Conservation (phyloP, 2,329 filamentous ascomycete genomes). For the Aspergillus vadensis region DNA sequence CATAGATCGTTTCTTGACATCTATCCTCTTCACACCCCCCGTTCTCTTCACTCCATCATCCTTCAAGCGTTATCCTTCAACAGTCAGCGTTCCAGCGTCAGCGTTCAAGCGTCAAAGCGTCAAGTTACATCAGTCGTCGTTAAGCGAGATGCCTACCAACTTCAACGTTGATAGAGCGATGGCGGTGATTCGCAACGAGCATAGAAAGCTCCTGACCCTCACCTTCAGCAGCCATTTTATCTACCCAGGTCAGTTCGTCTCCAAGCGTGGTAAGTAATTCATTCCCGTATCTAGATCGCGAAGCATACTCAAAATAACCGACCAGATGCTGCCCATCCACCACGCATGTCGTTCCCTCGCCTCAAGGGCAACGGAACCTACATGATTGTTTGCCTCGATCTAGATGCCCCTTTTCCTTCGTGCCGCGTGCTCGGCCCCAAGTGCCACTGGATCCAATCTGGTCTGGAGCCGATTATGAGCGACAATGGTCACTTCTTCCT, state of each 20-base stretch:
- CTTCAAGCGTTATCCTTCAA: background rate
- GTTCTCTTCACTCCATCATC: background rate
- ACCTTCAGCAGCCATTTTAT: background rate
- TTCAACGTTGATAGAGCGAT: background rate
- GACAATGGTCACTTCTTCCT: background rate
- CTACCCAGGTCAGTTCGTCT: background rate
- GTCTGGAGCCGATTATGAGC: background rate
- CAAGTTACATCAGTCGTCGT: background rate
- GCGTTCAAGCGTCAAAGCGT: background rate
- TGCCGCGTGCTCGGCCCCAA: background rate
- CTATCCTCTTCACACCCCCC: no score
- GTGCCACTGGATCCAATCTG: slow-evolving; percentile 4
- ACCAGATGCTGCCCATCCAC: background rate
- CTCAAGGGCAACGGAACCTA: background rate
- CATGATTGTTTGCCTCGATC: background rate
- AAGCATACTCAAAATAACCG: background rate
- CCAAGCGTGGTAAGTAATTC: background rate
- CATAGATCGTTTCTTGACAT: no score
- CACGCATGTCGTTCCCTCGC: background rate
- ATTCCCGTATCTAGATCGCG: no score
- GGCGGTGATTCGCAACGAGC: background rate
- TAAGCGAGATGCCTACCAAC: background rate
- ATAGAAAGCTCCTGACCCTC: background rate
- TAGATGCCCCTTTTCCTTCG: background rate
- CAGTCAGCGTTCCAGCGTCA: background rate